A percentile compares a stretch with the other conserved stretches of the same genome.
Evolutionary conservation across 495 filamentous ascomycete species (phyloP).

Genomic region (Lepraria neglecta): DNA sequence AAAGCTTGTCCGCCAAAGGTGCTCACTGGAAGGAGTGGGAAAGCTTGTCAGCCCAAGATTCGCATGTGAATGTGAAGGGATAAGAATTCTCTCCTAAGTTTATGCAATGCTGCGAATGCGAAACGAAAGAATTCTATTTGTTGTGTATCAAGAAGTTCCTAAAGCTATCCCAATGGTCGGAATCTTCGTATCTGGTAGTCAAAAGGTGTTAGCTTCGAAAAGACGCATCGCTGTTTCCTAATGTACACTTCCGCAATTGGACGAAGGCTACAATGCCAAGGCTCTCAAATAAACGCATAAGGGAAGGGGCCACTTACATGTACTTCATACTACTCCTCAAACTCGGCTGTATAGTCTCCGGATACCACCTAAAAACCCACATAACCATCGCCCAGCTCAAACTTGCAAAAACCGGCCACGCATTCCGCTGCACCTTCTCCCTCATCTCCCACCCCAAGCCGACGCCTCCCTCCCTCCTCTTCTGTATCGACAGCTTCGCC

Average conservation of each 20-base stretch:
- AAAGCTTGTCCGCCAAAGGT: too few species aligned
- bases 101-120: neutral
- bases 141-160: slow-evolving; percentile 77
- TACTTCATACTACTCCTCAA: slow-evolving; percentile 96
- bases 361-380: slow-evolving; percentile 90
- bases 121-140: slow-evolving; percentile 48
- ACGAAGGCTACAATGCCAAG: neutral
- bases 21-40: too few species aligned
- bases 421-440: slow-evolving; percentile 54
- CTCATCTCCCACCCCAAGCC: slow-evolving; percentile 40
- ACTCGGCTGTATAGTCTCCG: slow-evolving; percentile 80
- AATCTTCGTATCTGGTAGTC: slow-evolving; percentile 53
- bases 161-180: slow-evolving; percentile 77
- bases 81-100: neutral
- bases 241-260: neutral
- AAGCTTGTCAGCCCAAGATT: too few species aligned
- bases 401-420: slow-evolving; percentile 87
- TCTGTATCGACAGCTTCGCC: slow-evolving; percentile 73
- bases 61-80: too few species aligned
- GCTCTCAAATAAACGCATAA: neutral
- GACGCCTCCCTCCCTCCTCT: slow-evolving; percentile 41
- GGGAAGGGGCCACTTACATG: slow-evolving; percentile 61
- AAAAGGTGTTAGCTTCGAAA: slow-evolving; percentile 26
- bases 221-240: neutral
- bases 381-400: slow-evolving; percentile 88